A percentile compares a stretch with the other conserved stretches of the same genome.
Evolutionary conservation across 2,329 filamentous ascomycete genomes (phyloP).

Genomic region (Magnaporthales sp.): DNA sequence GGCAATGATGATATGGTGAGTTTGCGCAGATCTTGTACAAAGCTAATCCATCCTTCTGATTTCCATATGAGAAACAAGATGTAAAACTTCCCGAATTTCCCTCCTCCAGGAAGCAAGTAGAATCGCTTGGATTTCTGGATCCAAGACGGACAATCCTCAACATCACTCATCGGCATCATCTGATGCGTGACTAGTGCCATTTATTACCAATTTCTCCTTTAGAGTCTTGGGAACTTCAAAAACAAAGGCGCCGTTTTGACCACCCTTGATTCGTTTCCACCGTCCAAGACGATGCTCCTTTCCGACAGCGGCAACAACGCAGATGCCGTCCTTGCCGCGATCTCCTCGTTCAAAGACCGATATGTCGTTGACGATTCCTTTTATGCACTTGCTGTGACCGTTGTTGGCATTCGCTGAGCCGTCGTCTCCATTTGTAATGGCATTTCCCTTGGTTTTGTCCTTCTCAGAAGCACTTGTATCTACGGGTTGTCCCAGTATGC

Average conservation of each 20-base stretch:
- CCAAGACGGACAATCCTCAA: background rate
- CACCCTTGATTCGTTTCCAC: slow-evolving; percentile 59
- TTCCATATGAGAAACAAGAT: background rate
- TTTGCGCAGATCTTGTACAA: background rate
- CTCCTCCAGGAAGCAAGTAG: background rate
- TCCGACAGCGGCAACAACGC: slow-evolving; percentile 76
- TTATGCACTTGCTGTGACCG: slow-evolving; percentile 29
- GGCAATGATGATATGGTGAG: background rate
- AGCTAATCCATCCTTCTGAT: background rate
- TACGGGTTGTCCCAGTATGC: slow-evolving; percentile 46
- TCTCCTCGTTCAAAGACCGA: slow-evolving; percentile 79
- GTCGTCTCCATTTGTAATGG: background rate
- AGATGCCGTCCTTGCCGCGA: slow-evolving; percentile 66
- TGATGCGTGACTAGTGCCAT: background rate
- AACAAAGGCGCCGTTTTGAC: slow-evolving; percentile 76
- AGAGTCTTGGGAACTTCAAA: slow-evolving; percentile 63
- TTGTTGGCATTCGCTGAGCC: background rate
- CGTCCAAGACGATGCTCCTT: slow-evolving; percentile 79
- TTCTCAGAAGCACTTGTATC: slow-evolving; percentile 12
- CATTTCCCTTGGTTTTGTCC: slow-evolving; percentile 10
- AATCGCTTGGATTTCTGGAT: background rate
- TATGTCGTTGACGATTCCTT: slow-evolving; percentile 82
- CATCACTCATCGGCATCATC: background rate
- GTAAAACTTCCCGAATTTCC: background rate
- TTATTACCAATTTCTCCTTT: background rate